A percentile compares a stretch with the other conserved stretches of the same genome.
These are phyloP conservation scores for Rasamsonia emersonii DNA, from an alignment of 2,329 filamentous ascomycete species.

Conservation along the genomic window DNA sequence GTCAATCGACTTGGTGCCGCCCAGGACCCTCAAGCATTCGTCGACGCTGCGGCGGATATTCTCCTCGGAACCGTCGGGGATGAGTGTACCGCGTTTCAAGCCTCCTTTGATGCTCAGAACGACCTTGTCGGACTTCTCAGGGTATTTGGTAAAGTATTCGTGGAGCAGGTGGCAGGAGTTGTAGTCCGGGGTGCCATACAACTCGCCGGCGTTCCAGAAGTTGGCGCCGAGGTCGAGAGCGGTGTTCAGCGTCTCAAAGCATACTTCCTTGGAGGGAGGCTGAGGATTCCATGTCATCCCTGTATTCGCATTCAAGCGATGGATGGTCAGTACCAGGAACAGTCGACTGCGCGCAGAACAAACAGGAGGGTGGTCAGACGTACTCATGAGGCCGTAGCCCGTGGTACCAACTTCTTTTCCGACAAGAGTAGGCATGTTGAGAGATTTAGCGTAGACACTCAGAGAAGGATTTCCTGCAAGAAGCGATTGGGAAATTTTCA, in stretches of 20 bases:
- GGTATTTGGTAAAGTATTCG: constrained; percentile 55
- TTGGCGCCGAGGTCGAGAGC: constrained; percentile 41
- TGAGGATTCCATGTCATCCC: constrained; percentile 12
- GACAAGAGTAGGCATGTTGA: constrained; percentile 10
- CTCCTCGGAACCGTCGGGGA: constrained; percentile 46
- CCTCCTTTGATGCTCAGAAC: constrained; percentile 57
- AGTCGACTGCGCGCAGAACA: too few species aligned
- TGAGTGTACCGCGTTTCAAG: constrained; percentile 24
- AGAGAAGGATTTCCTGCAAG: too few species aligned
- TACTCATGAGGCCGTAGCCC: constrained; percentile 13
- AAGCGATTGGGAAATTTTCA: too few species aligned
- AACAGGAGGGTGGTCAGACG: background rate
- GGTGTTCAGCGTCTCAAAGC: constrained; percentile 36
- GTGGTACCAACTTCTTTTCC: constrained; percentile 12
- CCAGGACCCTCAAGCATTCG: constrained; percentile 44
- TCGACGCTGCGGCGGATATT: constrained; percentile 51
- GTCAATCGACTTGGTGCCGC: constrained; percentile 53
- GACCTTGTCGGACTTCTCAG: constrained; percentile 55
- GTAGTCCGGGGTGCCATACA: constrained; percentile 52
- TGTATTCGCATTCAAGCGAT: constrained; percentile 1
- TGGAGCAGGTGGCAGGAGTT: constrained; percentile 54
- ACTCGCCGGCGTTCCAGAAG: constrained; percentile 56
- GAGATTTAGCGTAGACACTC: background rate
- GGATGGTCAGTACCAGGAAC: background rate
- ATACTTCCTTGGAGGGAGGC: constrained; percentile 8